phyloP scores from a whole-genome alignment of 257 asterid genomes.

The Leptodermis oblonga region DNA sequence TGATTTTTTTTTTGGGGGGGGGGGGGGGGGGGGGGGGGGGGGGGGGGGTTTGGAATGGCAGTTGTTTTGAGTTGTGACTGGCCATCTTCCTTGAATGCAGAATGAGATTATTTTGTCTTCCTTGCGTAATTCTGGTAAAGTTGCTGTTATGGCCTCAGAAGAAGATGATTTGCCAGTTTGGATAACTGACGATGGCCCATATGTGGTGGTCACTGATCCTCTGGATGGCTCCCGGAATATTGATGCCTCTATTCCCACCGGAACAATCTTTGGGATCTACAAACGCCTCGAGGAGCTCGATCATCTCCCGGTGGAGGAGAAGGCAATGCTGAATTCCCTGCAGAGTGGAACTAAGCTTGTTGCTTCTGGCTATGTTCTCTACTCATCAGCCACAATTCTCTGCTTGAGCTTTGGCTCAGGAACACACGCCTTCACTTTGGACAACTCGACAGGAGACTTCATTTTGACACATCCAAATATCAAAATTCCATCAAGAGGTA shows the following conservation, averaged over 20 bases:
- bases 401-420: slow-evolving; percentile 82
- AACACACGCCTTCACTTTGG: slow-evolving; percentile 78
- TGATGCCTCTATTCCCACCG: slow-evolving; percentile 97
- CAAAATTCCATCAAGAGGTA: slow-evolving; percentile 80
- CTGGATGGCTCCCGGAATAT: slow-evolving; percentile 89
- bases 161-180: slow-evolving; percentile 92
- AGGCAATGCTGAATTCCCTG: slow-evolving; percentile 72
- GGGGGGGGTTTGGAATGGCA: slow-evolving; percentile 2
- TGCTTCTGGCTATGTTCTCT: slow-evolving; percentile 84
- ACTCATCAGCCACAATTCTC: slow-evolving; percentile 87
- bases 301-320: slow-evolving; percentile 70
- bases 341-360: slow-evolving; percentile 79
- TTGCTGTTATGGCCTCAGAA: slow-evolving; percentile 94
- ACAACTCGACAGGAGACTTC: slow-evolving; percentile 79
- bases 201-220: slow-evolving; percentile 85
- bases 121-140: slow-evolving; percentile 73
- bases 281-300: slow-evolving; percentile 65
- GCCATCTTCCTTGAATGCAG: slow-evolving; percentile 36
- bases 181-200: slow-evolving; percentile 78
- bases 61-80: slow-evolving; percentile 9
- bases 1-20: not conserved
- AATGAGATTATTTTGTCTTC: slow-evolving; percentile 77
- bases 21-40: too few species aligned
- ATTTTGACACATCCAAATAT: slow-evolving; percentile 70
- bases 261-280: slow-evolving; percentile 85